These are phyloP conservation scores for Cordyceps cateniannulata DNA, from an alignment of 2,329 filamentous ascomycete genomes.

Conservation along the genomic window DNA sequence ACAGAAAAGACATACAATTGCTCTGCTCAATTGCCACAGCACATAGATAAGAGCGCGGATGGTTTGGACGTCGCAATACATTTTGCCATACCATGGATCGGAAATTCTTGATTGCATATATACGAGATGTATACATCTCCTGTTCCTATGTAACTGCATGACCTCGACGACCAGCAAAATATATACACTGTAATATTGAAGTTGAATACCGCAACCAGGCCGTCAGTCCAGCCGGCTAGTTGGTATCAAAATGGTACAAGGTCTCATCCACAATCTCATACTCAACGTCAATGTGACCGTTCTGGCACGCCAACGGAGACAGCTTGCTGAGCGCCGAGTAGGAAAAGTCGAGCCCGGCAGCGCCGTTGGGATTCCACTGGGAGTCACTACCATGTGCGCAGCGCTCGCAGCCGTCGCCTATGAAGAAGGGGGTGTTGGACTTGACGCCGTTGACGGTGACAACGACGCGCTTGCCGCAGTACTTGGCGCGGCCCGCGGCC, in stretches of 20 bases:
- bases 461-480: conserved; percentile 16
- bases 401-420: conserved; percentile 16
- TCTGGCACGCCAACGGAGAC: conserved; percentile 13
- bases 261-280: conserved; percentile 17
- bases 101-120: neutral
- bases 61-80: too few species aligned
- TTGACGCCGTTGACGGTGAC: conserved; percentile 15
- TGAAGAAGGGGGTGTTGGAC: conserved; percentile 13
- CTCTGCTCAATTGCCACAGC: too few species aligned
- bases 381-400: conserved; percentile 12
- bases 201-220: neutral
- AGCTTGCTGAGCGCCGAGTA: conserved; percentile 11
- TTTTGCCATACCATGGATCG: too few species aligned
- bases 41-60: too few species aligned
- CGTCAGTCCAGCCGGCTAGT: neutral
- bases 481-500: conserved; percentile 11
- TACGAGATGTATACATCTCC: neutral
- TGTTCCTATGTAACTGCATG: neutral
- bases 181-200: neutral
- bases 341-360: conserved; percentile 16
- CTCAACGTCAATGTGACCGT: conserved; percentile 14
- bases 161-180: neutral
- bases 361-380: conserved; percentile 14
- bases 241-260: conserved; percentile 15
- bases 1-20: too few species aligned